Evolutionary conservation across 345 rosid species (phyloP), one percentile per base, ranked within the genome.

Genomic region (Triadica sebifera): DNA sequence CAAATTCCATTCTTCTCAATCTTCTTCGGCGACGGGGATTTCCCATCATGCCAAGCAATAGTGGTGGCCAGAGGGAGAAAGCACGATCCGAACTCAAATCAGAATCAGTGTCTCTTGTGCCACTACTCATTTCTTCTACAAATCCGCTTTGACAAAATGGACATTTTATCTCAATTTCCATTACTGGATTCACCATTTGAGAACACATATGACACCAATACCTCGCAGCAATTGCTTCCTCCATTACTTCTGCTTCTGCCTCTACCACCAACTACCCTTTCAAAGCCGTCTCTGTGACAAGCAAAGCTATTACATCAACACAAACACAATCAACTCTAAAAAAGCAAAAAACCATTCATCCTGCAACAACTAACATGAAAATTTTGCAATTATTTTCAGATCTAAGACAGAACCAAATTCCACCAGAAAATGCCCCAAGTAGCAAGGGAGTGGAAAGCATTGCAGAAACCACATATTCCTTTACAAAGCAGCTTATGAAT

Each of bases 11-110:
- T 70, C 86, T 88, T 67, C 97, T 85, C 9, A 79, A 73, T 80
- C 93, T 86, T 72, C 91, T 80, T 41, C 83, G 82, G 12, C 88
- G 88, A 13, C 81, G 85, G 12, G 86, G 80, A 77, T 85, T 88
- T 4, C 88, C 91, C 87, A 89, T 89, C 97, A 94, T 89, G 1
- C 96, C 95, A 8, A 94, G 90, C 78, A 94, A 83, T 78, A 94
- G 78, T 0, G 98, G 95, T 4, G 88, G 94, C 97, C 97, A 92
- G 39, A 89, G 86, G 70, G 93, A 85, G 83, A 92, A 83, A 3
- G 93, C 88, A 76, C 83, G 88, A 34, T 94, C 97, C 3, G 97
- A 88, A 71, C 90, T 91, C 25, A 90, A 71, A 70, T 86, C 93
- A 4, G 93, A 77, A 72, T 88, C 97, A 2, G 51, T 67, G 8